Base-by-base conservation (phyloP, 306 rosid genomes). In the Betula pendula region DNA sequence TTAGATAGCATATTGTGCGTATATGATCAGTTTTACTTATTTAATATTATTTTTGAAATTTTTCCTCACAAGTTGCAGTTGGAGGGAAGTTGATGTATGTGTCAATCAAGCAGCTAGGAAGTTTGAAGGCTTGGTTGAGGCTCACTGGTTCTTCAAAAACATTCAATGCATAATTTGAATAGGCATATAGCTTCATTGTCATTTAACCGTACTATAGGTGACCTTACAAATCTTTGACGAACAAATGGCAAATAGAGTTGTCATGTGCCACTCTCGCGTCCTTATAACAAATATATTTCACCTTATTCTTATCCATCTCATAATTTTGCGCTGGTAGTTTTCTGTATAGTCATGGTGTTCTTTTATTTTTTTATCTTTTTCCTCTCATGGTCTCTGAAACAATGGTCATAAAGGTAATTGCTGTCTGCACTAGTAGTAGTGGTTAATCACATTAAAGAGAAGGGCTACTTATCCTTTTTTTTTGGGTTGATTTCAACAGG, bases 401-500 rank as follows among this genome's bases (percentile, higher is more conserved):
- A 50, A 50, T n/a, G 20, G 60, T 20, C 56, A 14, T 58, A 50
- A 14, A 63, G 68, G 2, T 63, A 9, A 17, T 63, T 63, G 6
- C 17, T 3, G 17, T 31, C 16, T 33, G 25, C 13, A 63, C 45
- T 33, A 13, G 40, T 60, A 56, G 65, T 24, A 62, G 44, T 62
- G 42, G 43, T 29, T 19, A 63, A 33, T 35, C 17, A 16, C 25
- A 35, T 16, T 63, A 15, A 16, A 33, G 44, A 35, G 10, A 35
- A 63, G 77, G 79, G 62, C 48, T 68, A 65, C 47, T 58, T 71
- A 59, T 49, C 50, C 66, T 58, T 71, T 71, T 20, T 51, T 60
- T 11, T 51, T 52, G 52, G 0, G 68, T 71, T 81, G 63, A 50
- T 84, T 68, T 81, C 73, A 72, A 76, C 87, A 94, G 98, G 97